Evolutionary conservation across 495 filamentous ascomycete species (phyloP), one percentile per base, ranked within the genome.

Genomic region (Daldinia bambusicola): DNA sequence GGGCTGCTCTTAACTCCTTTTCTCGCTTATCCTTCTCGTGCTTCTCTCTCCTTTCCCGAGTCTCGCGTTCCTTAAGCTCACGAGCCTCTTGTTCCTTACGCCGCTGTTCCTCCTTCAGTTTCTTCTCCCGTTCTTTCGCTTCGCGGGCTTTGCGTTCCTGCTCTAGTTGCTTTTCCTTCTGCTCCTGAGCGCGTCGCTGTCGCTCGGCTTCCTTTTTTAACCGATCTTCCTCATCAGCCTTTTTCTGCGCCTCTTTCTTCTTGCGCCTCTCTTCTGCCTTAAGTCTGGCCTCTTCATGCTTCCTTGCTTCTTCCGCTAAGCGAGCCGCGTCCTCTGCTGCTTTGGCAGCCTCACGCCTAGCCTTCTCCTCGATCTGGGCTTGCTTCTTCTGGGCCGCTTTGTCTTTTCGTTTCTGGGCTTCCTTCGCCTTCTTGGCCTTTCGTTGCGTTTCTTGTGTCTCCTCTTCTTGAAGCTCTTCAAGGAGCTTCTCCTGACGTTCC

Each of bases 381-480:
- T 92, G 88, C 76, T 93, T 96, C 80, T 96, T 92, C 72, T 90
- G 85, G 13, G 89, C 88, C 60, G 92, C 91, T 80, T 92, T 97
- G 65, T 97, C 93, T 78, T 96, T 98, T 73, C 91, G 91, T 82
- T 95, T 95, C 74, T 95, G 89, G 0, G 94, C 93, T 69, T 97
- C 94, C 72, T 93, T 92, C 30, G 93, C 93, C 79, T 94, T 97
- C 82, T 98, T 98, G 8, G 92, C 93, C 72, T 96, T 92, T 59
- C 90, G 90, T 76, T 95, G 88, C 43, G 88, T 87, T 53, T 90
- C 88, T 38, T 89, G 86, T 22, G 86, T 87, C 67, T 88, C 84
- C 77, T 99, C 95, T 73, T 96, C 92, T 69, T 94, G 86, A 0
- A 97, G 84, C 78, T 99, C 95, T 74, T 97, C 91, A 9, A 99